Evolutionary conservation across 768 basidiomycete species (phyloP).

Genomic region (Phylloporus arenicola): DNA sequence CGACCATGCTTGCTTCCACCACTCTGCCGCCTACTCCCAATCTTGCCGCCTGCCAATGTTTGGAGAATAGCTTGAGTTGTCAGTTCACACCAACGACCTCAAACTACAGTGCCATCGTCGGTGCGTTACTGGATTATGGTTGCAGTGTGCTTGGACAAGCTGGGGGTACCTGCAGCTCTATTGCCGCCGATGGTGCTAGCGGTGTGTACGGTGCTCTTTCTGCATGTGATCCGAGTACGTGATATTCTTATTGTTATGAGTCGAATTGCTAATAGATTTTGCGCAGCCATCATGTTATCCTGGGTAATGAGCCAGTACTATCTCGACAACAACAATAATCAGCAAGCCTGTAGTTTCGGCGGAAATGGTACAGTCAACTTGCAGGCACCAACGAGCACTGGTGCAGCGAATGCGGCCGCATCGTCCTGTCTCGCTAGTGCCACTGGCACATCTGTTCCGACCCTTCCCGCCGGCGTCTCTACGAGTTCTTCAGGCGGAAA

Average conservation of each 20-base stretch:
- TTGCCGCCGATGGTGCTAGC: constrained; percentile 64
- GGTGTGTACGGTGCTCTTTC: constrained; percentile 76
- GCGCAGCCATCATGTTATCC: constrained; percentile 67
- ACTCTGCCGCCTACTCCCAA: constrained; percentile 83
- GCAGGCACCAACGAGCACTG: constrained; percentile 42
- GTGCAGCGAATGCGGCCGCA: constrained; percentile 51
- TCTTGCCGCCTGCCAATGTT: constrained; percentile 70
- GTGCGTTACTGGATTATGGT: constrained; percentile 56
- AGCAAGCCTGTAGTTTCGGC: constrained; percentile 67
- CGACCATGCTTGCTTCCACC: constrained; percentile 58
- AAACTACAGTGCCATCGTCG: constrained; percentile 58
- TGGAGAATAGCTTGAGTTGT: constrained; percentile 65
- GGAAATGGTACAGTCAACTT: constrained; percentile 81
- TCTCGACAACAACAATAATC: constrained; percentile 52
- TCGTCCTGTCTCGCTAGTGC: constrained; percentile 65
- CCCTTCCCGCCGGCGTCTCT: constrained; percentile 34
- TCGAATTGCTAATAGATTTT: constrained; percentile 4
- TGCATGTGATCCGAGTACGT: constrained; percentile 73
- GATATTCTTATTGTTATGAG: constrained; percentile 2
- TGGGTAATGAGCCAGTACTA: constrained; percentile 81
- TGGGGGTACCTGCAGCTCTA: constrained; percentile 60
- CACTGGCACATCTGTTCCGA: constrained; percentile 58
- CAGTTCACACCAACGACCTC: constrained; percentile 59
- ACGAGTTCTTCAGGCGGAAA: constrained; percentile 13
- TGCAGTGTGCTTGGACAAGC: constrained; percentile 61